Conservation (phyloP, 306 rosid genomes). For the Glycyrrhiza uralensis region DNA sequence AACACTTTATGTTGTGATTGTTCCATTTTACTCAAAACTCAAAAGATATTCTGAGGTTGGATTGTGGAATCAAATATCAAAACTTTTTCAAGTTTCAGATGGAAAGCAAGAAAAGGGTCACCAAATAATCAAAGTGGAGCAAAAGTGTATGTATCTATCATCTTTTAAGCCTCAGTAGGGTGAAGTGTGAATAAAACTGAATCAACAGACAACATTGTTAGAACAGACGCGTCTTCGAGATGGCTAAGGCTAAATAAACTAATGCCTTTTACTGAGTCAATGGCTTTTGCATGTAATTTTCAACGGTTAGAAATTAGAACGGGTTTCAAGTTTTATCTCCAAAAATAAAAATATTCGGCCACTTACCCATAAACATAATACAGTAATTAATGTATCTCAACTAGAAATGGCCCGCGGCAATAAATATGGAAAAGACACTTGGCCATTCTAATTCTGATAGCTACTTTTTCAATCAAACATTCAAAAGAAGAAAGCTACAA, state of each 20-base stretch:
- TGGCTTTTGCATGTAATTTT: constrained; percentile 1
- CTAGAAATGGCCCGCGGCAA: background rate
- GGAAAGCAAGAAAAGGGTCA: constrained; percentile 1
- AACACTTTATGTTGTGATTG: constrained; percentile 26
- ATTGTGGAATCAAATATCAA: background rate
- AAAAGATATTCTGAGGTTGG: background rate
- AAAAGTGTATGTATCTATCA: background rate
- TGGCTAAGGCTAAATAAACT: constrained; percentile 24
- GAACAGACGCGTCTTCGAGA: constrained; percentile 9
- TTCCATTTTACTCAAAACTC: constrained; percentile 39
- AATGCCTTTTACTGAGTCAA: constrained; percentile 32
- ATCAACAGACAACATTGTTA: background rate
- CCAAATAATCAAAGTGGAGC: background rate
- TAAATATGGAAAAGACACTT: no score
- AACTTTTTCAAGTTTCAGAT: background rate
- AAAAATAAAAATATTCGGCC: constrained; percentile 10
- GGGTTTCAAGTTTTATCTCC: background rate
- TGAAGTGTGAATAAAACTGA: constrained; percentile 1
- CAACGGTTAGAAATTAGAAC: background rate
- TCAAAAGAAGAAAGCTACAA: background rate
- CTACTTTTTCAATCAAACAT: background rate
- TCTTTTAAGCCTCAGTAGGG: background rate
- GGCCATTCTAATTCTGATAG: background rate
- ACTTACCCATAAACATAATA: background rate
- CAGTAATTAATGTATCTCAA: background rate